These are phyloP conservation scores for Anthracocystis panici-leucophaei DNA, from an alignment of 1,284 basidiomycete species.

Conservation along the genomic window DNA sequence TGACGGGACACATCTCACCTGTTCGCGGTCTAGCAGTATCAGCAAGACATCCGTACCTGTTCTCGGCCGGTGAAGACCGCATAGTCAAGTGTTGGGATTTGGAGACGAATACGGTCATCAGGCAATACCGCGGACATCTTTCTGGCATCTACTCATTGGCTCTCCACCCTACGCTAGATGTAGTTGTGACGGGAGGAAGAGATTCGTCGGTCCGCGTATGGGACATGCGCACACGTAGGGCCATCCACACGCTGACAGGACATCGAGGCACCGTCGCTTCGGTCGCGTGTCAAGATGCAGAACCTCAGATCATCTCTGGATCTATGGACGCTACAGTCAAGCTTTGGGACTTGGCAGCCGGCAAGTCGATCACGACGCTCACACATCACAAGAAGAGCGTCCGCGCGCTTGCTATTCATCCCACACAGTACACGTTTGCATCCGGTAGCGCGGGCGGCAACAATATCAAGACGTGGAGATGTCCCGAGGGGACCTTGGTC, in stretches of 20 bases:
- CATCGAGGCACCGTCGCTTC: constrained; percentile 94
- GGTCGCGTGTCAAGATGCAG: constrained; percentile 93
- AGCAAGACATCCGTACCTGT: constrained; percentile 92
- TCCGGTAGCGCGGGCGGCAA: constrained; percentile 94
- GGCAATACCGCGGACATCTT: constrained; percentile 96
- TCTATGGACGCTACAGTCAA: constrained; percentile 98
- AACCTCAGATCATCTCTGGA: constrained; percentile 96
- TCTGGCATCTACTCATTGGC: constrained; percentile 86
- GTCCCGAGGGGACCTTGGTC: constrained; percentile 92
- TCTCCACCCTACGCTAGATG: constrained; percentile 93
- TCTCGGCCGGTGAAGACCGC: constrained; percentile 98
- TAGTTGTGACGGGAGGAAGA: constrained; percentile 92
- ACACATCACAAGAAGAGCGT: constrained; percentile 99
- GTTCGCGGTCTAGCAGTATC: constrained; percentile 94
- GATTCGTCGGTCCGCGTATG: constrained; percentile 96
- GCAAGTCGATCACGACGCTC: constrained; percentile 92
- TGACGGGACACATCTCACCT: constrained; percentile 97
- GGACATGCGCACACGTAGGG: constrained; percentile 98
- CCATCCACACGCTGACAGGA: constrained; percentile 91
- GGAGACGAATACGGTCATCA: constrained; percentile 97
- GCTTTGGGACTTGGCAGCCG: constrained; percentile 98
- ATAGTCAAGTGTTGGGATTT: constrained; percentile 99
- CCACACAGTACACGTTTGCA: constrained; percentile 89
- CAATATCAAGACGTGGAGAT: constrained; percentile 99
- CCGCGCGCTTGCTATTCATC: constrained; percentile 90